Evolutionary conservation across 148 eudicot genomes (phyloP), one percentile per base, ranked within the genome.

Genomic region (Silene uniflora): DNA sequence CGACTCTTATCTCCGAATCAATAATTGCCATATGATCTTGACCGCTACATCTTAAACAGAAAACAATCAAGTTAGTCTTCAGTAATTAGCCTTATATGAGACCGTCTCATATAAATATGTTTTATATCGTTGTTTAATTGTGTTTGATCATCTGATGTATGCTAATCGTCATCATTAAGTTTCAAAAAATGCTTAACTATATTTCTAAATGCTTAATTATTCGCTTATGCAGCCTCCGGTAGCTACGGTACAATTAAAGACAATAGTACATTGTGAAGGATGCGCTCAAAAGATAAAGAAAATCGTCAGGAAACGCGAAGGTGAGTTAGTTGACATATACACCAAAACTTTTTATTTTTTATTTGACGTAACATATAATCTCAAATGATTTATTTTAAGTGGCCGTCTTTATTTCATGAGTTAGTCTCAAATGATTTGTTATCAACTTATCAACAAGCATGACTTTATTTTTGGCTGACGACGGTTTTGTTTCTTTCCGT

Each of bases 231-330:
- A 87, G 90, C 76, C 83, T 71, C 61, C 54, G 7, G 75, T 67
- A 46, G 85, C 85, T 56, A 87, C 87, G 1, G 87, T 78, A 62
- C 77, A 81, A 64, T 74, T 87, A 69, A 83, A 83, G 83, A 85
- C 84, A 25, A 71, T 47, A 5, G 58, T 85, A 27, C 88, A 85
- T 16, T 87, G 90, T 69, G 90, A 83, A 10, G 88, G 88, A 32
- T 87, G 90, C 73, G 82, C 74, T 39, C 81, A 76, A 4, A 87
- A 85, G 80, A 88, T 88, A 68, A 88, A 72, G 80, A 80, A 81
- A 58, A 77, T 75, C 68, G 76, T 86, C 59, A 52, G 73, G 63
- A 88, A 80, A 66, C 71, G 72, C 54, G 77, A 84, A 74, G 88
- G 88, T 85, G 54, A 80, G 6, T 52, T 29, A 56, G 10, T 29